These are phyloP conservation scores for Dryas drummondii DNA, from an alignment of 306 rosid species.

Conservation along the genomic window DNA sequence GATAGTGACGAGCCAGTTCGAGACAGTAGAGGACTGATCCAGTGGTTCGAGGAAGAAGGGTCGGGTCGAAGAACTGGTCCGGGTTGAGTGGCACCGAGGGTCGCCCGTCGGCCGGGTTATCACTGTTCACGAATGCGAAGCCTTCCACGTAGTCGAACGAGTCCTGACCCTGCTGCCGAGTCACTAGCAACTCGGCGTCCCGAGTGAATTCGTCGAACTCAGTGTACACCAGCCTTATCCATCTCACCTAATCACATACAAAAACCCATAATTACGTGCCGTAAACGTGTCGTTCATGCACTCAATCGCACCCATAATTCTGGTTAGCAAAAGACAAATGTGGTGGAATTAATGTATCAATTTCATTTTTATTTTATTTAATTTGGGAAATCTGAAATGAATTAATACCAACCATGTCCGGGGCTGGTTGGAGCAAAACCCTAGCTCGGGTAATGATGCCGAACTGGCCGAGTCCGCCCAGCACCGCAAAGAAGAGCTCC, in stretches of 20 bases:
- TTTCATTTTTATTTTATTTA: no score
- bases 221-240: slow-evolving; percentile 83
- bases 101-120: slow-evolving; percentile 68
- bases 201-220: slow-evolving; percentile 64
- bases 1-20: slow-evolving; percentile 74
- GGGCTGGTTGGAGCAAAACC: slow-evolving; percentile 65
- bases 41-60: slow-evolving; percentile 39
- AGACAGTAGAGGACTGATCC: slow-evolving; percentile 86
- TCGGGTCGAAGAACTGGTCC: slow-evolving; percentile 48
- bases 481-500: slow-evolving; percentile 63
- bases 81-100: slow-evolving; percentile 60
- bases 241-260: slow-evolving; percentile 62
- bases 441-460: slow-evolving; percentile 86
- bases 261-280: slow-evolving; percentile 2
- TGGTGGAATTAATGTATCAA: neutral
- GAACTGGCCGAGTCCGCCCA: slow-evolving; percentile 96
- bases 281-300: slow-evolving; percentile 35
- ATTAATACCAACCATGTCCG: slow-evolving; percentile 58
- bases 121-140: slow-evolving; percentile 69
- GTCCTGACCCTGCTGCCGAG: slow-evolving; percentile 49
- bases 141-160: slow-evolving; percentile 97
- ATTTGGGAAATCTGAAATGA: neutral
- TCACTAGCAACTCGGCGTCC: slow-evolving; percentile 83
- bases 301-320: neutral
- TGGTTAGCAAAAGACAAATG: neutral